A percentile compares a stretch with the other conserved stretches of the same genome.
phyloP scores from a whole-genome alignment of 805 yeast genomes.

The Lachancea nothofagi region DNA sequence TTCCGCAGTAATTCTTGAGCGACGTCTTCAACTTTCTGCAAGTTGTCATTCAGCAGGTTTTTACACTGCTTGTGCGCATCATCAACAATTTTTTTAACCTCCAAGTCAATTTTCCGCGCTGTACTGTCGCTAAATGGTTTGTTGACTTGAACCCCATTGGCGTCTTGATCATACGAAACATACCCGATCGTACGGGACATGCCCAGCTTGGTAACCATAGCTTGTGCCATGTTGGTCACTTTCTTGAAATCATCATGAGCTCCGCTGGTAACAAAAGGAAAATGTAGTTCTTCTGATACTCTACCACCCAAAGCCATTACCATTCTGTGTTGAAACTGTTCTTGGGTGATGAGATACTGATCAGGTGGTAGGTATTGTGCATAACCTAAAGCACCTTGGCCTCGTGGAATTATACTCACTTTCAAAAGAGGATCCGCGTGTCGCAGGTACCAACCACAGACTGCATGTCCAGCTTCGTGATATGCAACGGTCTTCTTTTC shows the following conservation, averaged over 20 bases:
- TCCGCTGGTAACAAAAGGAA: conserved; percentile 89
- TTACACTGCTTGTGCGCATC: conserved; percentile 71
- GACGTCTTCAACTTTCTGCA: conserved; percentile 70
- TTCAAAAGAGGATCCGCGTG: conserved; percentile 90
- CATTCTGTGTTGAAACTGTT: conserved; percentile 84
- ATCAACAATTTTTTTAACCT: conserved; percentile 71
- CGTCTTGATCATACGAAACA: conserved; percentile 52
- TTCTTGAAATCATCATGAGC: conserved; percentile 96
- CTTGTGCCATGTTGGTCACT: conserved; percentile 87
- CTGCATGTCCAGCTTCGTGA: conserved; percentile 99
- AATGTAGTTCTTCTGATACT: conserved; percentile 91
- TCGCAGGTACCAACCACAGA: conserved; percentile 93
- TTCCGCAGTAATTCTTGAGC: conserved; percentile 81
- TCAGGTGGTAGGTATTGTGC: conserved; percentile 97
- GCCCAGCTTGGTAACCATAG: conserved; percentile 89
- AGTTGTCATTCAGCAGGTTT: conserved; percentile 56
- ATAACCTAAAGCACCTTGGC: conserved; percentile 94
- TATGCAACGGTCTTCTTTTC: conserved; percentile 91
- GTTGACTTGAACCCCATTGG: conserved; percentile 50
- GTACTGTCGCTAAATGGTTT: conserved; percentile 91
- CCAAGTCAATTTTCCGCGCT: conserved; percentile 71
- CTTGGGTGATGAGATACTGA: conserved; percentile 66
- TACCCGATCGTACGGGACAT: conserved; percentile 88
- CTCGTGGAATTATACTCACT: conserved; percentile 95
- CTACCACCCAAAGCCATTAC: conserved; percentile 97